phyloP scores from a whole-genome alignment of 352 stramenopile genomes.

The Pythium dissotocum region DNA sequence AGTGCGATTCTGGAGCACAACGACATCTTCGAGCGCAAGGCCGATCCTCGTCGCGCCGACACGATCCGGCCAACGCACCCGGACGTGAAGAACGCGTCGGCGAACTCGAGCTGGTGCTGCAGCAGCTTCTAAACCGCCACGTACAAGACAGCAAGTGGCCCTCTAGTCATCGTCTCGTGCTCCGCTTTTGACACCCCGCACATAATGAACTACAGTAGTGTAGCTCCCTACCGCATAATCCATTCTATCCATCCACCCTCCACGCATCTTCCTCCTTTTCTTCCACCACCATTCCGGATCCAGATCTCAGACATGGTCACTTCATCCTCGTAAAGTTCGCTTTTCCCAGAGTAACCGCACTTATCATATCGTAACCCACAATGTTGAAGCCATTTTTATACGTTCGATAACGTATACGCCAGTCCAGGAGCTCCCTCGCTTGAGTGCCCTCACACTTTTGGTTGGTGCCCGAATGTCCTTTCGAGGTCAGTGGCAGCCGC shows the following conservation, averaged over 20 bases:
- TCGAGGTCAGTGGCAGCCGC: background rate
- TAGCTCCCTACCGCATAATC: slow-evolving; percentile 1
- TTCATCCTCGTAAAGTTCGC: slow-evolving; percentile 1
- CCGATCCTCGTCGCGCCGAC: slow-evolving; percentile 62
- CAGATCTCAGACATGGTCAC: slow-evolving; percentile 1
- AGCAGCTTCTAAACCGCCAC: slow-evolving; percentile 69
- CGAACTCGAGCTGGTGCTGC: slow-evolving; percentile 78
- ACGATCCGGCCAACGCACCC: slow-evolving; percentile 73
- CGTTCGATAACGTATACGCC: slow-evolving; percentile 16
- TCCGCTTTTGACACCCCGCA: background rate
- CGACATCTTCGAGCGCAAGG: slow-evolving; percentile 88
- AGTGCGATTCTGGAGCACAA: slow-evolving; percentile 75
- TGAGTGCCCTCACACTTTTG: slow-evolving; percentile 19
- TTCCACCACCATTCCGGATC: slow-evolving; percentile 3
- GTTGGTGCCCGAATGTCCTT: slow-evolving; percentile 24
- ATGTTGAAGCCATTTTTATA: slow-evolving; percentile 7
- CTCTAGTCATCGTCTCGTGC: background rate
- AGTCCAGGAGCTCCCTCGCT: slow-evolving; percentile 4
- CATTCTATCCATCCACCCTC: background rate
- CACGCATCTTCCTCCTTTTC: background rate
- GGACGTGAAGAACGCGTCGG: slow-evolving; percentile 38
- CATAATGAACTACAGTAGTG: background rate
- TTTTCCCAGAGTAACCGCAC: slow-evolving; percentile 5
- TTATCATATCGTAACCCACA: slow-evolving; percentile 1
- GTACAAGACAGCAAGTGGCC: background rate